phyloP scores from a whole-genome alignment of 257 asterid genomes.

The Handroanthus guayacan region DNA sequence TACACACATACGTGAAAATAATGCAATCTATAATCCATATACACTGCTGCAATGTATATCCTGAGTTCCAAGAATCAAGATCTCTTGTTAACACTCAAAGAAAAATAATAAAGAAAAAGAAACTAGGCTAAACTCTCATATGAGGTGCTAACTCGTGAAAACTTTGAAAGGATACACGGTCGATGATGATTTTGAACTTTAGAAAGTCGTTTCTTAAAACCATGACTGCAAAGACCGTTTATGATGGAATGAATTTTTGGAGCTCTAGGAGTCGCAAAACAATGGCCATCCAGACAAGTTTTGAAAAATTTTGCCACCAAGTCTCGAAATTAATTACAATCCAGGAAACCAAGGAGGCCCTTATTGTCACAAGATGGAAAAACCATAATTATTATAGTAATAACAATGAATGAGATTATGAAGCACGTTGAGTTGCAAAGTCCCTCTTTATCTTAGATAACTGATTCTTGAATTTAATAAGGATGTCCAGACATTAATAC shows the following conservation, averaged over 20 bases:
- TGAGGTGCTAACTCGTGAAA: not conserved
- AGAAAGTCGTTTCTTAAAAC: too few relatives aligned
- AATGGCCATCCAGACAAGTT: too few relatives aligned
- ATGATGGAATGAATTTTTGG: too few relatives aligned
- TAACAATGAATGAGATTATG: conserved; percentile 14
- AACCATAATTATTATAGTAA: not conserved
- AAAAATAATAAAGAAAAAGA: not conserved
- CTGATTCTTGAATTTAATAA: conserved; percentile 11
- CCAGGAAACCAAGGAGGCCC: too few relatives aligned
- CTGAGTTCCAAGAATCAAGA: conserved; percentile 2
- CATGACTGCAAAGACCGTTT: too few relatives aligned
- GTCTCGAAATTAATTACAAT: too few relatives aligned
- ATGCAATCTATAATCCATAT: not conserved
- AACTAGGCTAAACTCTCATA: not conserved
- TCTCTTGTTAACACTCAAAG: not conserved
- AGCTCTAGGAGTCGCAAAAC: too few relatives aligned
- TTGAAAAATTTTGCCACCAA: too few relatives aligned
- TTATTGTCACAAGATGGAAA: not conserved
- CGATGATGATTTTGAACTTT: too few relatives aligned
- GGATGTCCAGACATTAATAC: conserved; percentile 33
- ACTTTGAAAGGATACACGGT: too few relatives aligned
- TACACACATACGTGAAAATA: conserved; percentile 22
- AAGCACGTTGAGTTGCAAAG: conserved; percentile 1
- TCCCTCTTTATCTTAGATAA: not conserved
- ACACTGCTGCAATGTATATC: not conserved